Conservation (phyloP, 768 basidiomycete genomes). For the Terana coerulea region DNA sequence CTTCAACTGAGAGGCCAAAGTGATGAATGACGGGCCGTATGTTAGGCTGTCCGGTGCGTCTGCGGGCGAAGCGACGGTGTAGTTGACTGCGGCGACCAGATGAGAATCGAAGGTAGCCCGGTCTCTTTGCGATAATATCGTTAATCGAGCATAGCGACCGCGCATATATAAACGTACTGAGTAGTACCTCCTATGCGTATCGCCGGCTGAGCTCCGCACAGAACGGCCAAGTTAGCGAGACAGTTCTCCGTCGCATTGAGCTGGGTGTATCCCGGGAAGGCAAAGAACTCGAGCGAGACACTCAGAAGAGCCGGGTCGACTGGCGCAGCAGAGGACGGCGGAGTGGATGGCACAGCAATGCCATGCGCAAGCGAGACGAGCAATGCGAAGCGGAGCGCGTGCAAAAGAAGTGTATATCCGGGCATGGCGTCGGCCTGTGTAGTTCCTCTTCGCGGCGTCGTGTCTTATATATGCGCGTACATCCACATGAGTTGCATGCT, state of each 20-base stretch:
- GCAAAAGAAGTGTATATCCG: too few species aligned
- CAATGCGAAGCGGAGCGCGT: neutral
- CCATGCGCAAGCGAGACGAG: neutral
- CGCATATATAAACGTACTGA: constrained; percentile 24
- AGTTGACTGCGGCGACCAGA: constrained; percentile 30
- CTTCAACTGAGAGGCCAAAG: constrained; percentile 28
- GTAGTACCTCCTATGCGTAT: constrained; percentile 37
- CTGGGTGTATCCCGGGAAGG: constrained; percentile 34
- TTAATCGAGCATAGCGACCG: too few species aligned
- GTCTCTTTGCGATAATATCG: constrained; percentile 28
- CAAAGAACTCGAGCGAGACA: constrained; percentile 36
- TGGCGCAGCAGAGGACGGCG: constrained; percentile 24
- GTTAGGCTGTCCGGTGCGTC: constrained; percentile 32
- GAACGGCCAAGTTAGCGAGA: constrained; percentile 26
- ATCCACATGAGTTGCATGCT: too few species aligned
- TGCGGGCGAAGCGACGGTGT: constrained; percentile 32
- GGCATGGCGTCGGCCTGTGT: too few species aligned
- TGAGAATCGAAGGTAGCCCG: constrained; percentile 35
- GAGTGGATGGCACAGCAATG: constrained; percentile 21
- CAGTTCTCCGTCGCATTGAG: constrained; percentile 31
- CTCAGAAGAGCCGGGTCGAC: constrained; percentile 31
- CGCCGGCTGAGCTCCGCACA: constrained; percentile 31
- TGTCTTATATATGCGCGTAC: too few species aligned
- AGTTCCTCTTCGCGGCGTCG: too few species aligned
- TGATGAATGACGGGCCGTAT: constrained; percentile 27